These are phyloP conservation scores for Aspergillus ochraceoroseus DNA, from an alignment of 2,329 filamentous ascomycete genomes.

Conservation along the genomic window DNA sequence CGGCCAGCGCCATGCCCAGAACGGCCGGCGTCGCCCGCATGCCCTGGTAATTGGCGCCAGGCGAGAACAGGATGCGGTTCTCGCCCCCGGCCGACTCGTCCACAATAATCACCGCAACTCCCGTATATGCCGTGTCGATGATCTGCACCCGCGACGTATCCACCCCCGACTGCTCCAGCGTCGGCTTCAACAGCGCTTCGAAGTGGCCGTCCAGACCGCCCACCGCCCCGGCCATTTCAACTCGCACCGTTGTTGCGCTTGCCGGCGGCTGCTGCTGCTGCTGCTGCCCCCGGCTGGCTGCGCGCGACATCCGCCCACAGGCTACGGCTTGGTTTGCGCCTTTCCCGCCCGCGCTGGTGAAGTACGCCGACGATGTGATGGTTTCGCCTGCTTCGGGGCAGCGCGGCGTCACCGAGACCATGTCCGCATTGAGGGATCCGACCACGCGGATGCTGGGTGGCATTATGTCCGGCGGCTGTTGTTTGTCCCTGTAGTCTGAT, in stretches of 20 bases:
- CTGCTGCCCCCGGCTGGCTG: constrained; percentile 30
- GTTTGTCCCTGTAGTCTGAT: no score
- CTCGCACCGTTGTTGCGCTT: constrained; percentile 44
- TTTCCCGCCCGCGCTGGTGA: constrained; percentile 81
- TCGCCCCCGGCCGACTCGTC: constrained; percentile 64
- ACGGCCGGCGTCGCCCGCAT: constrained; percentile 41
- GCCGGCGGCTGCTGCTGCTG: constrained; percentile 17
- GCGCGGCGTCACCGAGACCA: constrained; percentile 80
- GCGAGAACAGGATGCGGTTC: constrained; percentile 70
- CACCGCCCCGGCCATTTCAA: constrained; percentile 71
- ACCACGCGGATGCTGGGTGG: constrained; percentile 67
- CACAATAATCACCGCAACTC: constrained; percentile 70
- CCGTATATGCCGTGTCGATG: constrained; percentile 52
- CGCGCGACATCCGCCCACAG: constrained; percentile 71
- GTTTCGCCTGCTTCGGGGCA: constrained; percentile 84
- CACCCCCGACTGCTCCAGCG: constrained; percentile 59
- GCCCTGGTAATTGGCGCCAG: constrained; percentile 61
- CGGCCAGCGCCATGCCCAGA: constrained; percentile 32
- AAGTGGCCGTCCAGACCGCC: constrained; percentile 59
- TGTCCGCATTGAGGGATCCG: constrained; percentile 90
- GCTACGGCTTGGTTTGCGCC: constrained; percentile 94
- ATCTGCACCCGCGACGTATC: constrained; percentile 53
- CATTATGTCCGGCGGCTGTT: constrained; percentile 30
- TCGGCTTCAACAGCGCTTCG: constrained; percentile 54
- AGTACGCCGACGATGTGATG: constrained; percentile 71